Evolutionary conservation across 441 rosid genomes (phyloP).

Genomic region (Biscutella laevigata): DNA sequence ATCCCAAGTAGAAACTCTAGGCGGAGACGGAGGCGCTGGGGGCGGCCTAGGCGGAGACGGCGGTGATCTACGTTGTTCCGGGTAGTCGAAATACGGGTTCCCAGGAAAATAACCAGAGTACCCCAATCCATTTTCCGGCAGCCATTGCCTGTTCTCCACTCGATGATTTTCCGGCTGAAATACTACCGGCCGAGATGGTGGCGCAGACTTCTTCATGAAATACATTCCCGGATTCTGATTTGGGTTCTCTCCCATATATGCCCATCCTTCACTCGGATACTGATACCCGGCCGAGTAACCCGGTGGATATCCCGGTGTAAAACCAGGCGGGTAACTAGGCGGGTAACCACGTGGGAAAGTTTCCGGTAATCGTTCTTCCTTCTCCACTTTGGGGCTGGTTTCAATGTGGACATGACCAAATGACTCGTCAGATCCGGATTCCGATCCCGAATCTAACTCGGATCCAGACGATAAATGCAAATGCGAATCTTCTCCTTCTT

Average conservation of each 20-base stretch:
- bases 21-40: conserved; percentile 88
- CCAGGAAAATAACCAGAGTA: conserved; percentile 29
- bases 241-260: conserved; percentile 23
- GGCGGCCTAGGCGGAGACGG: conserved; percentile 48
- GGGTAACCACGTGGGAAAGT: conserved; percentile 10
- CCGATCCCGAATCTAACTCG: conserved; percentile 39
- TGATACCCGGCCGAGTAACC: conserved; percentile 23
- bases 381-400: conserved; percentile 23
- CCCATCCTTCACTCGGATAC: conserved; percentile 37
- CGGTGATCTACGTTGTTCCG: conserved; percentile 21
- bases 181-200: conserved; percentile 55
- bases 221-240: conserved; percentile 28
- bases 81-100: conserved; percentile 47
- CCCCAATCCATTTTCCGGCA: conserved; percentile 31
- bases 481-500: conserved; percentile 39
- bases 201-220: conserved; percentile 67
- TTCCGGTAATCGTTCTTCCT: conserved; percentile 13
- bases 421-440: conserved; percentile 28
- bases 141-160: conserved; percentile 24
- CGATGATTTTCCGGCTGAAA: conserved; percentile 49
- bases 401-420: conserved; percentile 47
- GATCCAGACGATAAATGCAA: conserved; percentile 61
- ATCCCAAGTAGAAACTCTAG: conserved; percentile 73
- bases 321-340: not conserved
- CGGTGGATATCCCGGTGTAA: conserved; percentile 18